These are phyloP conservation scores for Xylariales sp. DNA, from an alignment of 2,329 filamentous ascomycete species.

Conservation along the genomic window DNA sequence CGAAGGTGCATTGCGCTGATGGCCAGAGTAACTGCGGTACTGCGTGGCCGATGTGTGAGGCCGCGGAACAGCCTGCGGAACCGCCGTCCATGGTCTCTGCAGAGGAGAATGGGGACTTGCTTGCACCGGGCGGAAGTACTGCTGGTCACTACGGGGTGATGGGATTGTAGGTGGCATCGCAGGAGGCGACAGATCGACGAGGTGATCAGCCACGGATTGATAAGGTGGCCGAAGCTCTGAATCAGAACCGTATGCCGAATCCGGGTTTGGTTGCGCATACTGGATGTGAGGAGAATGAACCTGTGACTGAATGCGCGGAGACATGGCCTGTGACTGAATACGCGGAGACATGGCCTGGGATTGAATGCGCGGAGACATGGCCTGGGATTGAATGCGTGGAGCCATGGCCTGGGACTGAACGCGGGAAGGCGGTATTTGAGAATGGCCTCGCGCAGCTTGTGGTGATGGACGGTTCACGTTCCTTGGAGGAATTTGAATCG, in stretches of 20 bases:
- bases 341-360: no score
- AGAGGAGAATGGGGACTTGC: slow-evolving; percentile 61
- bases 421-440: no score
- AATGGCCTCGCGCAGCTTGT: no score
- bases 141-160: slow-evolving; percentile 48
- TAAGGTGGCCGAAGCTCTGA: slow-evolving; percentile 34
- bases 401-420: no score
- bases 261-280: slow-evolving; percentile 23
- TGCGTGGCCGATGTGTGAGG: slow-evolving; percentile 19
- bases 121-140: slow-evolving; percentile 58
- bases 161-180: slow-evolving; percentile 34
- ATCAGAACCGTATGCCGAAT: slow-evolving; percentile 46
- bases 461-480: slow-evolving; percentile 28
- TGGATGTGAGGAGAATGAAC: slow-evolving; percentile 10
- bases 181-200: slow-evolving; percentile 29
- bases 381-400: no score
- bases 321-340: no score
- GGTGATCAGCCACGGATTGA: slow-evolving; percentile 27
- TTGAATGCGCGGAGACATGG: no score
- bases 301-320: no score
- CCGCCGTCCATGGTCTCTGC: slow-evolving; percentile 52
- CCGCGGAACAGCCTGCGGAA: slow-evolving; percentile 24
- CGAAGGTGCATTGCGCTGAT: slow-evolving; percentile 46
- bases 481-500: slow-evolving; percentile 49
- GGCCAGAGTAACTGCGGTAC: slow-evolving; percentile 24